A percentile compares a stretch with the other conserved stretches of the same genome.
phyloP scores from a whole-genome alignment of 1,284 basidiomycete species.

The Cutaneotrichosporon cutaneum region DNA sequence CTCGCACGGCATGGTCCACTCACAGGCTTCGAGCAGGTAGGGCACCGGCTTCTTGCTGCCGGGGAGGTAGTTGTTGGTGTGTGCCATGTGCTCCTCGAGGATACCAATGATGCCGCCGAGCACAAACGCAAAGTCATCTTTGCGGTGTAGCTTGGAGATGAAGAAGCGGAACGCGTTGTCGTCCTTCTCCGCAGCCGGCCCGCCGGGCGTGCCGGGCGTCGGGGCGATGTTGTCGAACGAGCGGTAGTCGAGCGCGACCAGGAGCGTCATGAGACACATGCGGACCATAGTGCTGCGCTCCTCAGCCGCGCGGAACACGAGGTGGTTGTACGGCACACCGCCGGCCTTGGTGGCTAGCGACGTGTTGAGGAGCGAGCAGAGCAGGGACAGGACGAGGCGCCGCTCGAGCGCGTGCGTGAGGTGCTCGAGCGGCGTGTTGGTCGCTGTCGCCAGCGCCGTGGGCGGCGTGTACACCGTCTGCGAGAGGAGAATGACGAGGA shows the following conservation, averaged over 20 bases:
- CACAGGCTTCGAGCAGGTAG: constrained; percentile 75
- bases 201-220: constrained; percentile 11
- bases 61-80: constrained; percentile 71
- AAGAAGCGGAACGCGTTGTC: constrained; percentile 89
- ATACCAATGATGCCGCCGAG: constrained; percentile 69
- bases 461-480: constrained; percentile 81
- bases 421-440: constrained; percentile 71
- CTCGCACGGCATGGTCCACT: constrained; percentile 40
- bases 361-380: constrained; percentile 89
- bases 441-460: constrained; percentile 64
- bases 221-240: constrained; percentile 47
- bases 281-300: constrained; percentile 67
- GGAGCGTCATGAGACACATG: constrained; percentile 70
- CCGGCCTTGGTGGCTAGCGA: constrained; percentile 64
- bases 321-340: constrained; percentile 78
- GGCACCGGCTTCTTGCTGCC: constrained; percentile 76
- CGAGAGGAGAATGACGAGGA: constrained; percentile 79
- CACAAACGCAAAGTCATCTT: constrained; percentile 80
- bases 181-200: constrained; percentile 49
- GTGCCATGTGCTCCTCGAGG: constrained; percentile 70
- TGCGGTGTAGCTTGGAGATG: constrained; percentile 85
- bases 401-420: constrained; percentile 74
- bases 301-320: constrained; percentile 81
- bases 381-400: constrained; percentile 75
- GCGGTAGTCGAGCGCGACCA: constrained; percentile 77